Percentiles rank a stretch among this genome's conserved stretches.
These are phyloP conservation scores for Globisporangium okanoganense DNA, from an alignment of 352 stramenopile species.

Conservation along the genomic window DNA sequence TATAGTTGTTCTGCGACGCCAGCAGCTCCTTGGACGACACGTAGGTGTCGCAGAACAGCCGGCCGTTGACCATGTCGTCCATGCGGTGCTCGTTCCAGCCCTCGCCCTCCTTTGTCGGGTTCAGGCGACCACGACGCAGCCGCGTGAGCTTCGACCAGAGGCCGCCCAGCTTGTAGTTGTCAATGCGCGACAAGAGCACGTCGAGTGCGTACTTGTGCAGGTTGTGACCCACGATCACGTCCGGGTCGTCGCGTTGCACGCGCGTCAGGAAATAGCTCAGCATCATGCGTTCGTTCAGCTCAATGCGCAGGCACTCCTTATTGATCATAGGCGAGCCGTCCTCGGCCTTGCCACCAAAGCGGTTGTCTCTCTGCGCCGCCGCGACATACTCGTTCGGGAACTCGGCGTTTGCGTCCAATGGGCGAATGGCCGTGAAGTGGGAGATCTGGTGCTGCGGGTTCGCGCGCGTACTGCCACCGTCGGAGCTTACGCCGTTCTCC, in stretches of 20 bases:
- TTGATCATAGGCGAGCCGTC: constrained; percentile 33
- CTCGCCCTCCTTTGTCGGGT: constrained; percentile 77
- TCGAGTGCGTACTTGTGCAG: constrained; percentile 98
- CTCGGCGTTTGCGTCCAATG: constrained; percentile 51
- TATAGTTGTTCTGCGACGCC: constrained; percentile 97
- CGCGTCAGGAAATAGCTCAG: constrained; percentile 87
- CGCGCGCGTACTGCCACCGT: constrained; percentile 41
- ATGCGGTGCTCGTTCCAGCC: constrained; percentile 88
- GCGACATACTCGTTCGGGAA: constrained; percentile 62
- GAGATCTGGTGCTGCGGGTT: constrained; percentile 36
- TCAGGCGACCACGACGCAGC: constrained; percentile 68
- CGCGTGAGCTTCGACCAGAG: constrained; percentile 84
- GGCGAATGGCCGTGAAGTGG: constrained; percentile 82
- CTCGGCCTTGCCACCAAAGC: constrained; percentile 46
- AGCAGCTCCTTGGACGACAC: constrained; percentile 97
- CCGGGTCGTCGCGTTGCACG: constrained; percentile 96
- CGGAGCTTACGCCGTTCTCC: constrained; percentile 67
- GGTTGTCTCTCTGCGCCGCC: constrained; percentile 48
- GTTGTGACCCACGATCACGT: constrained; percentile 99
- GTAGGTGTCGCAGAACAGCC: constrained; percentile 98
- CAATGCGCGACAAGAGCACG: constrained; percentile 94
- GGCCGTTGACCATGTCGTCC: constrained; percentile 90
- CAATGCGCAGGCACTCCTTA: constrained; percentile 57
- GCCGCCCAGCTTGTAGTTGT: constrained; percentile 88
- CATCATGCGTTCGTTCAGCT: constrained; percentile 83